Base-by-base conservation (phyloP, 2,329 filamentous ascomycete genomes). In the Venturia nashicola region DNA sequence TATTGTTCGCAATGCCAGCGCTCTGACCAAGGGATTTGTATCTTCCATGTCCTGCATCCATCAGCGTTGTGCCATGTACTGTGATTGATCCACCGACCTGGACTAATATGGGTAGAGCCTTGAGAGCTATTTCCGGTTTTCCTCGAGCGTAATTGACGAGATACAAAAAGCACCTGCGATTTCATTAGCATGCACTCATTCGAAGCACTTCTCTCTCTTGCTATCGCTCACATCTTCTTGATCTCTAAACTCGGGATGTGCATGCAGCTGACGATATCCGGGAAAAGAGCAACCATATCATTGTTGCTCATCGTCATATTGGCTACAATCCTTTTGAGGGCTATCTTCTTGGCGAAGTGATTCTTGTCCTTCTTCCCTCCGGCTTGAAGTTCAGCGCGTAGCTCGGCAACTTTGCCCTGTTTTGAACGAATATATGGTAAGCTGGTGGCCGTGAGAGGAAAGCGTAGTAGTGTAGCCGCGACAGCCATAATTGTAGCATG, bases 251-350 rank as follows among this genome's bases (percentile, higher is more conserved):
- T 96, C 62, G 87, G 88, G 67, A 99, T 90, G 70, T 90, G 86
- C 94, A 99, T 99, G 80, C 93, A 97, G 67, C 82, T 86, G 70
- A 99, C 90, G 66, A 99, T 89, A 73, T 99, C 94, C 20, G 93
- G 91, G 70, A 99, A 99, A 62, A 99, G 81, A 46, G 91, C 91
- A 64, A 97, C 89, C 94, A 99, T 99, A 76, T 99, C 94, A 73
- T 97, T 99, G 79, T 99, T 99, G 84, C 93, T 97, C 94, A 99
- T 99, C 68, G 94, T 99, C 94, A 99, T 99, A 75, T 99, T 99
- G 74, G 94, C 94, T 70, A 99, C 94, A 70, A 99, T 97, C 83
- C 97, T 97, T 83, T 99, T 99, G 67, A 99, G 83, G 12, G 94
- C 92, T 73, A 97, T 95, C 84, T 97, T 97, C 82, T 97, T 99